phyloP scores from a whole-genome alignment of 2,329 filamentous ascomycete species.

The Ceratocystis colombiana region DNA sequence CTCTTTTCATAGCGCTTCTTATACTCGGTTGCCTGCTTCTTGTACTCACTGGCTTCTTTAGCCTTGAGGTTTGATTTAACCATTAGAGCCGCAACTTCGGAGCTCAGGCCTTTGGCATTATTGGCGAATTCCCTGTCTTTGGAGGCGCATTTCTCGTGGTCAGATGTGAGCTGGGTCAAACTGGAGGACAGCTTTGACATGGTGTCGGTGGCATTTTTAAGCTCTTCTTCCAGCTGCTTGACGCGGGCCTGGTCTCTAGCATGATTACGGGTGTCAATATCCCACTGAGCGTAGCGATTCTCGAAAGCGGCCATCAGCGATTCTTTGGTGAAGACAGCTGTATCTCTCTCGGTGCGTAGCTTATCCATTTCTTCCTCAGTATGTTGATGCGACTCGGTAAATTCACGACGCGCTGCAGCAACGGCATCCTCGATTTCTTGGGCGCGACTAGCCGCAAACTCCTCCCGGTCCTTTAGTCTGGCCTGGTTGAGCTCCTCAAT shows the following conservation, averaged over 20 bases:
- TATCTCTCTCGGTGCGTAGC: slow-evolving; percentile 22
- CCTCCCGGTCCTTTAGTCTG: slow-evolving; percentile 11
- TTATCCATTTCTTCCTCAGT: slow-evolving; percentile 12
- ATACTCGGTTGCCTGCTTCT: slow-evolving; percentile 22
- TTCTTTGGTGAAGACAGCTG: slow-evolving; percentile 22
- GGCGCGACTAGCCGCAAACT: not conserved
- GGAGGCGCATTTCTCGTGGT: slow-evolving; percentile 22
- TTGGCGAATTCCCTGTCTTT: slow-evolving; percentile 19
- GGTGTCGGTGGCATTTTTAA: slow-evolving; percentile 14
- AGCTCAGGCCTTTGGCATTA: slow-evolving; percentile 18
- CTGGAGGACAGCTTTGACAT: slow-evolving; percentile 11
- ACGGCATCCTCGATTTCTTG: slow-evolving; percentile 21
- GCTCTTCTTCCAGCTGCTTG: slow-evolving; percentile 15
- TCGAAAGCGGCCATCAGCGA: slow-evolving; percentile 24
- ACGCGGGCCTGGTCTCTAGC: slow-evolving; percentile 3
- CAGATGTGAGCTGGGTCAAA: slow-evolving; percentile 12
- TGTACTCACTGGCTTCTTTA: slow-evolving; percentile 23
- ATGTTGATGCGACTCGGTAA: slow-evolving; percentile 14
- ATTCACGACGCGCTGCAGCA: slow-evolving; percentile 11
- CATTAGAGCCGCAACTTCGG: slow-evolving; percentile 22
- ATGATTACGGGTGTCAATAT: slow-evolving; percentile 18
- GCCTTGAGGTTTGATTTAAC: slow-evolving; percentile 24
- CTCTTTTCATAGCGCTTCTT: slow-evolving; percentile 25
- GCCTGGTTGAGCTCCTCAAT: slow-evolving; percentile 18
- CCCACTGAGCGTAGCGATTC: slow-evolving; percentile 22